Percentiles rank a stretch among this genome's conserved stretches.
phyloP scores from a whole-genome alignment of 345 rosid genomes.

The Noccaea caerulescens region DNA sequence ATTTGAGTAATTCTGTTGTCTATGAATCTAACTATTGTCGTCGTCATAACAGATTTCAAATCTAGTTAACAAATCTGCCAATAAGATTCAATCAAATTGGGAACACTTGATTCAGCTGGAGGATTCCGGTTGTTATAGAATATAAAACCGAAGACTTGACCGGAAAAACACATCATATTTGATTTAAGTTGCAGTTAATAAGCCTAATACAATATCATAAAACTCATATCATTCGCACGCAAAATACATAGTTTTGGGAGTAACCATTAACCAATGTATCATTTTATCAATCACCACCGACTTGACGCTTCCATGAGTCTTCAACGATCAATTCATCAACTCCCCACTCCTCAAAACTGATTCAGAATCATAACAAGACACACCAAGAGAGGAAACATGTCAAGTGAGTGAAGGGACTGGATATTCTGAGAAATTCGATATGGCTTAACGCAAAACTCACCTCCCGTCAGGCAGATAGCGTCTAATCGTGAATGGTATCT shows the following conservation, averaged over 20 bases:
- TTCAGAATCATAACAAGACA: conserved; percentile 6
- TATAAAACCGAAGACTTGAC: neutral
- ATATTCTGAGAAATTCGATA: neutral
- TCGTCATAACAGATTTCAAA: too few relatives aligned
- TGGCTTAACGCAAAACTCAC: conserved; percentile 45
- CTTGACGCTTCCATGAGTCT: conserved; percentile 96
- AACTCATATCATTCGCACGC: neutral
- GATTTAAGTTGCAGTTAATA: neutral
- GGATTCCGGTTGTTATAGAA: neutral
- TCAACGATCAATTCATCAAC: conserved; percentile 90
- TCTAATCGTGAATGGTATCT: conserved; percentile 87
- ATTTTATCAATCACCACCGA: conserved; percentile 69
- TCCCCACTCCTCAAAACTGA: conserved; percentile 85
- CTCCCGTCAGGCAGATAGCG: conserved; percentile 88
- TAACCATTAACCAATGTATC: neutral
- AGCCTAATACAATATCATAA: neutral
- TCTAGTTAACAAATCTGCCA: neutral
- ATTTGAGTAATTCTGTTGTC: too few relatives aligned
- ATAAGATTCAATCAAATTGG: neutral
- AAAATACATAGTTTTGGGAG: conserved; percentile 1
- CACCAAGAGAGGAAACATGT: neutral
- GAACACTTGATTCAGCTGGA: neutral
- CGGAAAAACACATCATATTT: neutral
- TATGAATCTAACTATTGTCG: too few relatives aligned
- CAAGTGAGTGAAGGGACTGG: neutral